Percentiles rank a stretch among this genome's conserved stretches.
phyloP scores from a whole-genome alignment of 2,329 filamentous ascomycete species.

The Chaetomiaceae sp. region DNA sequence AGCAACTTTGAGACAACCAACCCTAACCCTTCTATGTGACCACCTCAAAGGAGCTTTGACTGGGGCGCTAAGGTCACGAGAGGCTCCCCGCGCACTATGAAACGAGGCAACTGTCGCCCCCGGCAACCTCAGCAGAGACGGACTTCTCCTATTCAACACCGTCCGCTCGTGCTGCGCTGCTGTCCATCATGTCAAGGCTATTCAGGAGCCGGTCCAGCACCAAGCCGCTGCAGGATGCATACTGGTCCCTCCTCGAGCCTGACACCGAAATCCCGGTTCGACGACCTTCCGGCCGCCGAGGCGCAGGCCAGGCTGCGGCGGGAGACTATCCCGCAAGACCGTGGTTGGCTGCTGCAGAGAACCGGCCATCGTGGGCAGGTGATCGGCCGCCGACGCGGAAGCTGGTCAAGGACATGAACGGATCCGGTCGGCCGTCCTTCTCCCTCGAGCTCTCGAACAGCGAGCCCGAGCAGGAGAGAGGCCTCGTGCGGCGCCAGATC shows the following conservation, averaged over 20 bases:
- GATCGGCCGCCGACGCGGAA: conserved; percentile 22
- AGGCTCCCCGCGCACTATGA: not conserved
- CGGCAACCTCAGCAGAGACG: too few species aligned
- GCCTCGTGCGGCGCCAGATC: conserved; percentile 20
- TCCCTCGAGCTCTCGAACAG: conserved; percentile 21
- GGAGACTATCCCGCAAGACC: conserved; percentile 9
- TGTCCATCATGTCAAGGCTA: conserved; percentile 17
- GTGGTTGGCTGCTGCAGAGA: conserved; percentile 19
- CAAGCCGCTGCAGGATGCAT: conserved; percentile 14
- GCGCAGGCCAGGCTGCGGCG: conserved; percentile 9
- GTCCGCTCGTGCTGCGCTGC: not conserved
- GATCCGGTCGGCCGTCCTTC: conserved; percentile 18
- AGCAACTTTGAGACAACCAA: too few species aligned
- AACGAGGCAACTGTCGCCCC: not conserved
- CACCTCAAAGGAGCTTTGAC: conserved; percentile 1
- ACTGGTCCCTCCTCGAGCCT: conserved; percentile 22
- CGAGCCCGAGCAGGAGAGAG: conserved; percentile 20
- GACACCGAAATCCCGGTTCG: not conserved
- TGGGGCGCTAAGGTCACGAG: conserved; percentile 3
- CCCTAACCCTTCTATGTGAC: too few species aligned
- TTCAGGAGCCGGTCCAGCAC: conserved; percentile 13
- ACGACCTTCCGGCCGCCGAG: not conserved
- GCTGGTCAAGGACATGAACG: conserved; percentile 23
- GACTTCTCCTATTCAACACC: not conserved
- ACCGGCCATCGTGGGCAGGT: conserved; percentile 11